Base-by-base conservation (phyloP, 2,329 filamentous ascomycete genomes). In the Diaporthe helianthi region DNA sequence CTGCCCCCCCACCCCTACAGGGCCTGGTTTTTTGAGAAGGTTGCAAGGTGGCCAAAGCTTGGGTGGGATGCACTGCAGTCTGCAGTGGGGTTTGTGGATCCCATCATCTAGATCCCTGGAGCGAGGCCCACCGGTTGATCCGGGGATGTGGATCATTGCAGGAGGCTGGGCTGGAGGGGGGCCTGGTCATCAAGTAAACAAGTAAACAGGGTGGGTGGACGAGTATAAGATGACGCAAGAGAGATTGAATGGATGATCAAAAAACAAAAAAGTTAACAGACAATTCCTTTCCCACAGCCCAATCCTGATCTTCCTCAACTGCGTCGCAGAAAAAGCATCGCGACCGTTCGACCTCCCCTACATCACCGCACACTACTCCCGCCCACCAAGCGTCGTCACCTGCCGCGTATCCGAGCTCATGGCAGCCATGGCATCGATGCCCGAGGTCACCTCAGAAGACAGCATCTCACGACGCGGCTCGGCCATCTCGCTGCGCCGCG, bases 311-410 rank as follows among this genome's bases (percentile, higher is more conserved):
- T 67, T 74, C 51, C 66, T 74, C 44, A 68, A 73, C 36, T 72
- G 73, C 22, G 53, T 72, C n/a, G 68, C 72, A 33, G 74, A 75
- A 38, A 72, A 73, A 44, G 72, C 72, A 31, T 38, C 72, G 1
- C 72, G 72, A 9, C 74, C 74, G 12, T 75, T 75, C 36, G 72
- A 75, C n/a, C 67, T 75, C 1, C 74, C 74, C 24, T 73, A 71
- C 58, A 69, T 74, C 51, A 69, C 69, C 54, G 22, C 54, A 36
- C 49, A n/a, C 13, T 52, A 38, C n/a, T 49, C 61, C 12, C 22
- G 52, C 2, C 44, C 69, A 24, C 54, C 67, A 2, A 70, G 65
- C 60, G 60, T 65, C 22, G 22, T 72, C 5, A 72, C 68, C 51
- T 72, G 70, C 44, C 68, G 70, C n/a, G 60, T 72, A 33, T 68